phyloP scores from a whole-genome alignment of 2,329 filamentous ascomycete genomes.

The Fusarium camptoceras region DNA sequence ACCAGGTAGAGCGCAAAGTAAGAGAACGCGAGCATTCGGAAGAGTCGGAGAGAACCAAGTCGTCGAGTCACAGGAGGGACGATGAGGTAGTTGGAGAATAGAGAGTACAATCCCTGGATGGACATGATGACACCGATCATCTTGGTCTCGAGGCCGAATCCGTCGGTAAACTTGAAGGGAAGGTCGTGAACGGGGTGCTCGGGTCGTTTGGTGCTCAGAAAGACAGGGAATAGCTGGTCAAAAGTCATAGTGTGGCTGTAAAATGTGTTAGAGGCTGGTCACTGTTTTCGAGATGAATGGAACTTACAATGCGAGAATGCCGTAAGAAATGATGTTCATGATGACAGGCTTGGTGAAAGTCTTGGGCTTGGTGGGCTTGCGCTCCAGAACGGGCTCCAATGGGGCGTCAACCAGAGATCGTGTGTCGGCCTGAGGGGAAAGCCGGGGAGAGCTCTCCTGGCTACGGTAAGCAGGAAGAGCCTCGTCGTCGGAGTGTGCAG shows the following conservation, averaged over 20 bases:
- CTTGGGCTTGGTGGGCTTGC: conserved; percentile 55
- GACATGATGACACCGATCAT: conserved; percentile 90
- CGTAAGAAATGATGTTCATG: conserved; percentile 88
- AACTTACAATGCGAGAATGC: conserved; percentile 93
- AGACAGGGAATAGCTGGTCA: conserved; percentile 91
- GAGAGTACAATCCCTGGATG: conserved; percentile 88
- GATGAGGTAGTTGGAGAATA: conserved; percentile 85
- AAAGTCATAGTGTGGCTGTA: conserved; percentile 96
- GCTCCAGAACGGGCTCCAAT: conserved; percentile 32
- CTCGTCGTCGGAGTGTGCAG: conserved; percentile 57
- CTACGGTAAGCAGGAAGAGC: conserved; percentile 77
- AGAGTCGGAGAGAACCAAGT: conserved; percentile 83
- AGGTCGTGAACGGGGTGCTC: conserved; percentile 66
- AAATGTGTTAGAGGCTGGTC: conserved; percentile 28
- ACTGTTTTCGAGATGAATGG: background rate
- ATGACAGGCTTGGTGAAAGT: conserved; percentile 88
- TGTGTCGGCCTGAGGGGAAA: conserved; percentile 51
- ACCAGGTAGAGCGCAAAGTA: conserved; percentile 91
- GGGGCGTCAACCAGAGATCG: conserved; percentile 24
- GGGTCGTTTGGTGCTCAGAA: conserved; percentile 77
- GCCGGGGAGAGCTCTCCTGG: conserved; percentile 65
- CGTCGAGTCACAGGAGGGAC: conserved; percentile 82
- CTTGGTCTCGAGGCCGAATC: conserved; percentile 85
- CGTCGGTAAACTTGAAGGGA: conserved; percentile 90
- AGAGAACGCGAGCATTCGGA: conserved; percentile 81